These are phyloP conservation scores for Pseudomicrostroma phylloplanum DNA, from an alignment of 1,284 basidiomycete species.

Conservation along the genomic window DNA sequence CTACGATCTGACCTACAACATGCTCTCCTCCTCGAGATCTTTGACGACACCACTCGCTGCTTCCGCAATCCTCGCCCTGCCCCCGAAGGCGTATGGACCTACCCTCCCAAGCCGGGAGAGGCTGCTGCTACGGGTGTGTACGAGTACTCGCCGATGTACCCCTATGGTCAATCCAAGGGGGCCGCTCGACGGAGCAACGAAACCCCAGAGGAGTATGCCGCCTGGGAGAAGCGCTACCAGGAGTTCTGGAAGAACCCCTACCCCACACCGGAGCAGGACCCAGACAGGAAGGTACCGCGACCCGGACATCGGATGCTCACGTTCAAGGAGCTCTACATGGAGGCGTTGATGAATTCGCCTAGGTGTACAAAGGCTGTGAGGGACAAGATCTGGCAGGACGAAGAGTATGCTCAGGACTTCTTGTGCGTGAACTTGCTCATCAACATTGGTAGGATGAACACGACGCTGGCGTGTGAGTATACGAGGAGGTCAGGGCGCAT, in stretches of 20 bases:
- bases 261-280: neutral
- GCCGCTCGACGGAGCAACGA: conserved; percentile 38
- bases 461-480: conserved; percentile 68
- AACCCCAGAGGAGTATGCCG: conserved; percentile 19
- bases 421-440: conserved; percentile 73
- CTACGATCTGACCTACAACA: conserved; percentile 65
- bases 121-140: conserved; percentile 13
- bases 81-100: conserved; percentile 17
- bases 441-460: conserved; percentile 88
- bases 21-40: conserved; percentile 72
- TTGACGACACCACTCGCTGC: conserved; percentile 63
- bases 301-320: conserved; percentile 51
- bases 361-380: conserved; percentile 80
- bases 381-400: conserved; percentile 73
- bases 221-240: neutral
- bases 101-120: conserved; percentile 13
- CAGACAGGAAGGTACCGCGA: conserved; percentile 21
- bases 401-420: conserved; percentile 72
- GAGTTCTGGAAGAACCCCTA: conserved; percentile 5
- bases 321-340: conserved; percentile 78
- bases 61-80: conserved; percentile 62
- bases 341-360: conserved; percentile 67
- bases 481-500: too few relatives aligned
- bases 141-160: conserved; percentile 33
- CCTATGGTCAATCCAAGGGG: conserved; percentile 39